A percentile compares a stretch with the other conserved stretches of the same genome.
These are phyloP conservation scores for Cryphonectria radicalis DNA, from an alignment of 2,329 filamentous ascomycete species.

Conservation along the genomic window DNA sequence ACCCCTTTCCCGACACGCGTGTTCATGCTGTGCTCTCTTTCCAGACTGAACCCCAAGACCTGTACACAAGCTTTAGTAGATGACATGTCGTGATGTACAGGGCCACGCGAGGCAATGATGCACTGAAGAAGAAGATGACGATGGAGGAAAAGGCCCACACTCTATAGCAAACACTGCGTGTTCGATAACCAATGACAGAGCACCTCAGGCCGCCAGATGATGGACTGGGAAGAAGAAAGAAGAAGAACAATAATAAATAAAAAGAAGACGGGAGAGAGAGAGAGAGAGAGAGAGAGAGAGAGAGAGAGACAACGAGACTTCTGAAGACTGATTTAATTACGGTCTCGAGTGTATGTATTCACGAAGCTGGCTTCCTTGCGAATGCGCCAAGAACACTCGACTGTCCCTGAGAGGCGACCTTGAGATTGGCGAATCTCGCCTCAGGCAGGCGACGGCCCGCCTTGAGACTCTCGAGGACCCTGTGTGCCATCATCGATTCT, in stretches of 20 bases:
- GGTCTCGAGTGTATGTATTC: not conserved
- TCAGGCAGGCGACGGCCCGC: slow-evolving; percentile 76
- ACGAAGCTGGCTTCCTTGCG: slow-evolving; percentile 29
- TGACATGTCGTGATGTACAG: slow-evolving; percentile 20
- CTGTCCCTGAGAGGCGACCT: slow-evolving; percentile 65
- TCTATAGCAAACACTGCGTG: slow-evolving; percentile 24
- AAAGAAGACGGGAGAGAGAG: too few species aligned
- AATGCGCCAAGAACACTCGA: slow-evolving; percentile 61
- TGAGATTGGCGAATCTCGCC: slow-evolving; percentile 68
- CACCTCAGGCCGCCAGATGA: not conserved
- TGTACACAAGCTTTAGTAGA: not conserved
- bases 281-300: too few species aligned
- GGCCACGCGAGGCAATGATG: slow-evolving; percentile 15
- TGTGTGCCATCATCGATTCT: slow-evolving; percentile 37
- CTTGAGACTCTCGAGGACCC: slow-evolving; percentile 83
- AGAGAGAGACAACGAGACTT: too few species aligned
- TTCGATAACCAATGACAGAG: not conserved
- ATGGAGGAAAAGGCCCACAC: not conserved
- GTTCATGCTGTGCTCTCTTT: slow-evolving; percentile 27
- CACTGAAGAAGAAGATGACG: not conserved
- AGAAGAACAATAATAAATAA: too few species aligned
- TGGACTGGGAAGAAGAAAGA: not conserved
- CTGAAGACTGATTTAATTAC: not conserved
- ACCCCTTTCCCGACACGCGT: slow-evolving; percentile 21
- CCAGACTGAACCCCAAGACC: not conserved